Base-by-base conservation (phyloP, 2,329 filamentous ascomycete genomes). In the Penicillium digitatum region DNA sequence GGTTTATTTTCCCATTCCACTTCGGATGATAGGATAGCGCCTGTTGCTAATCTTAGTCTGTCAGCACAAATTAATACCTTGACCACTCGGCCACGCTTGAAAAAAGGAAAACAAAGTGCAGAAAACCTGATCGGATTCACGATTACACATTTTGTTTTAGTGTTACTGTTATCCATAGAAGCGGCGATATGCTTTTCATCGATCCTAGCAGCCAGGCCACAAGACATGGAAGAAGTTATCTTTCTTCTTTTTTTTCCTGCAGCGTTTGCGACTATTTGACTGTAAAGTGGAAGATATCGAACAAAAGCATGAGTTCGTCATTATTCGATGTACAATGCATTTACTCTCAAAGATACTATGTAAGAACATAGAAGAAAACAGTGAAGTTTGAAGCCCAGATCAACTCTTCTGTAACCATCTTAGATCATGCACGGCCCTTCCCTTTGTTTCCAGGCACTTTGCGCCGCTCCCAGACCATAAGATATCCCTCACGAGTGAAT, bases 391-490 rank as follows among this genome's bases (percentile, higher is more conserved):
- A 22, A 40, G 40, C 7, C 12, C 18, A 24, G 14, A 16, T 14
- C 7, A 40, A 35, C 14, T 31, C 32, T 24, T 16, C 18, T 37
- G 14, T 12, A 24, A 18, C 16, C 9, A 27, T n/a, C 12, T 29
- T 12, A 20, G 24, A 31, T 49, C 44, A 48, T 42, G 63, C 58
- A 12, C 63, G 50, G 16, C 61, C 65, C 61, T 72, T 76, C 9
- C 68, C 70, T 64, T 76, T 79, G 50, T 70, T 70, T 3, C 69
- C 69, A 31, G 70, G 69, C 6, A 64, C 56, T 69, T 83, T 87
- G 74, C 91, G 83, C 72, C 88, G 81, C 78, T 97, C 94, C 94
- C 94, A 97, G 42, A 99, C 85, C 82, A 97, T 95, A 55, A 97
- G 76, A 78, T 97, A 97, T 53, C 89, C 89, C 80, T 99, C 94